These are phyloP conservation scores for Fallopia convolvulus DNA, from an alignment of 148 eudicot species.

Conservation along the genomic window DNA sequence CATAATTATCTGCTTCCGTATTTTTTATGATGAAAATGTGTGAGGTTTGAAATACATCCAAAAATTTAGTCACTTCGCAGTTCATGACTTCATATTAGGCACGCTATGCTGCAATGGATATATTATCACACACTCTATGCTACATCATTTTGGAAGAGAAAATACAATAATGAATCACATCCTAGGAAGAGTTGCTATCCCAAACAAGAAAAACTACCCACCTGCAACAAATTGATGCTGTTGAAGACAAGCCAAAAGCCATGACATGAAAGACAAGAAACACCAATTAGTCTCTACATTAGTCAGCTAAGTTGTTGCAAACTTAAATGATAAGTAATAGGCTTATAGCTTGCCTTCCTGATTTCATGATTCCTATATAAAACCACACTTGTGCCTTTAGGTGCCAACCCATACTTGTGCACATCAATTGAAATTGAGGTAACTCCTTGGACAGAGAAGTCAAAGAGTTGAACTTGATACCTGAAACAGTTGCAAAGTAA, in stretches of 20 bases:
- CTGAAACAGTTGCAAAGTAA: constrained; percentile 27
- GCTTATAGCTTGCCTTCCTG: constrained; percentile 52
- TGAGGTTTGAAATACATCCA: neutral
- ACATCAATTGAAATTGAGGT: constrained; percentile 94
- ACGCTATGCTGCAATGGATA: neutral
- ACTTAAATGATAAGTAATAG: neutral
- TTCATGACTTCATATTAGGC: neutral
- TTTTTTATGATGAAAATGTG: neutral
- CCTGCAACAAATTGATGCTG: constrained; percentile 99
- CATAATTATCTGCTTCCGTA: neutral
- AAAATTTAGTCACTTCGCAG: neutral
- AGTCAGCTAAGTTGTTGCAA: neutral
- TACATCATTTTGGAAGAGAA: neutral
- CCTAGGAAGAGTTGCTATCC: neutral
- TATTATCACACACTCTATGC: neutral
- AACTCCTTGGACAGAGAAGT: constrained; percentile 85
- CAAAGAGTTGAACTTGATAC: constrained; percentile 84
- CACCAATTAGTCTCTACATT: constrained; percentile 19
- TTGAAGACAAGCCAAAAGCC: constrained; percentile 22
- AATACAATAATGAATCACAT: constrained; percentile 1
- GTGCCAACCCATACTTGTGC: constrained; percentile 97
- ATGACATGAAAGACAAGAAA: constrained; percentile 22
- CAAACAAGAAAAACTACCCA: constrained; percentile 26
- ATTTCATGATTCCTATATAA: constrained; percentile 80
- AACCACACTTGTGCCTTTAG: constrained; percentile 96